Conservation (phyloP, 495 filamentous ascomycete genomes). For the Talaromyces proteolyticus region DNA sequence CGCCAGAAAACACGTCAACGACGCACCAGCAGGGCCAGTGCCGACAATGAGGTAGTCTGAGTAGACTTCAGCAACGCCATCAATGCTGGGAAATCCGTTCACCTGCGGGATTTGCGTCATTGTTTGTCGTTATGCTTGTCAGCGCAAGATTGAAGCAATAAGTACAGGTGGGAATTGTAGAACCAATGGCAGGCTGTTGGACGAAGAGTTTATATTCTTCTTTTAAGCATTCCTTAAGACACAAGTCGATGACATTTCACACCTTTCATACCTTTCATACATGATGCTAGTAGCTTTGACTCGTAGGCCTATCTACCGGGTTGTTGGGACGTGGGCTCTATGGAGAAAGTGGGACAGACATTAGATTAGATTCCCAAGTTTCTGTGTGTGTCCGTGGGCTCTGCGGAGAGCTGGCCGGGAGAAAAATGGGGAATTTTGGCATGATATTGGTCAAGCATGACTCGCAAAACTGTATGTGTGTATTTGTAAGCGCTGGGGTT, state of each 20-base stretch:
- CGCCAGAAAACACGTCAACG: conserved; percentile 48
- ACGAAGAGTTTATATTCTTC: neutral
- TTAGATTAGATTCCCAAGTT: too few relatives aligned
- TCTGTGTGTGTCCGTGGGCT: too few relatives aligned
- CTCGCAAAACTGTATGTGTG: too few relatives aligned
- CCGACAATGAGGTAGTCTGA: conserved; percentile 48
- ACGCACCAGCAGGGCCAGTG: conserved; percentile 48
- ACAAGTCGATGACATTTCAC: neutral
- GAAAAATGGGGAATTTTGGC: too few relatives aligned
- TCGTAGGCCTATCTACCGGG: neutral
- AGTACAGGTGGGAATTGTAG: neutral
- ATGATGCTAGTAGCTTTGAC: neutral
- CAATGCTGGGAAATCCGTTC: neutral
- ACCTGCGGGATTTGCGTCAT: neutral
- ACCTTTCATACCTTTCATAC: neutral
- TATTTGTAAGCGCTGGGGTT: neutral
- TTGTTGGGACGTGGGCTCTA: too few relatives aligned
- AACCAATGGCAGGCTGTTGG: neutral
- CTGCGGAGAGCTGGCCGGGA: too few relatives aligned
- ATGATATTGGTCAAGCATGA: too few relatives aligned
- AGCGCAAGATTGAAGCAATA: neutral
- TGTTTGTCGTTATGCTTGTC: neutral
- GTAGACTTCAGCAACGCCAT: neutral
- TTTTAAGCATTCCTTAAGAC: neutral
- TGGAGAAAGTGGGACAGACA: too few relatives aligned